These are phyloP conservation scores for Extremus antarcticus DNA, from an alignment of 495 filamentous ascomycete genomes.

Conservation along the genomic window DNA sequence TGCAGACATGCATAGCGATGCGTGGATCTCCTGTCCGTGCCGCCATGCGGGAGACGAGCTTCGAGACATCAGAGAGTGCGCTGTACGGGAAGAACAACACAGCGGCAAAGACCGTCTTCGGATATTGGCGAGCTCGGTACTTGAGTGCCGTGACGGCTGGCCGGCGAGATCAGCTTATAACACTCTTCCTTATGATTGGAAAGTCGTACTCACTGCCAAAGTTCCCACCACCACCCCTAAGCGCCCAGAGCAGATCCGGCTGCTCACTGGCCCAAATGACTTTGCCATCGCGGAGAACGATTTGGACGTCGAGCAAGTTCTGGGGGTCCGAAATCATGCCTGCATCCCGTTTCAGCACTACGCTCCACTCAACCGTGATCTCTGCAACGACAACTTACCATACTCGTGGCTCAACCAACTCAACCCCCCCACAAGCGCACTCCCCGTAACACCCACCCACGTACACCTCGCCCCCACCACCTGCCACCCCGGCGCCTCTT, in stretches of 20 bases:
- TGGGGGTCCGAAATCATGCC: conserved; percentile 26
- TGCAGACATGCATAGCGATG: conserved; percentile 24
- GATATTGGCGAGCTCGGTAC: conserved; percentile 21
- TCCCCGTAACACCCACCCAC: conserved; percentile 26
- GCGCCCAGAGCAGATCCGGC: conserved; percentile 27
- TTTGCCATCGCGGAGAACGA: conserved; percentile 22
- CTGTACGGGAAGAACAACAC: conserved; percentile 17
- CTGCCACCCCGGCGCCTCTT: conserved; percentile 22
- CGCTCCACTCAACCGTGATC: too few species aligned
- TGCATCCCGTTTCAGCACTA: too few species aligned
- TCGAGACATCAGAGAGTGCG: conserved; percentile 15
- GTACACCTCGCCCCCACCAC: conserved; percentile 23
- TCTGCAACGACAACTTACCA: neutral
- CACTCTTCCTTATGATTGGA: neutral
- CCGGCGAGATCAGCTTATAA: too few species aligned
- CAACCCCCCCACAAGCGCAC: conserved; percentile 23
- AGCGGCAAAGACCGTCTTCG: conserved; percentile 17
- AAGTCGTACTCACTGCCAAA: conserved; percentile 16
- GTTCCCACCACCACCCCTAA: conserved; percentile 24
- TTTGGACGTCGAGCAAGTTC: conserved; percentile 27
- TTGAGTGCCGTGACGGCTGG: conserved; percentile 23
- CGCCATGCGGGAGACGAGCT: conserved; percentile 16
- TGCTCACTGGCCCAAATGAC: conserved; percentile 27
- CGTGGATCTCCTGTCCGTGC: conserved; percentile 18
- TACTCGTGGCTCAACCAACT: conserved; percentile 27